Evolutionary conservation across 2,329 filamentous ascomycete genomes (phyloP), one percentile per base, ranked within the genome.

Genomic region (Botrytis paeoniae): DNA sequence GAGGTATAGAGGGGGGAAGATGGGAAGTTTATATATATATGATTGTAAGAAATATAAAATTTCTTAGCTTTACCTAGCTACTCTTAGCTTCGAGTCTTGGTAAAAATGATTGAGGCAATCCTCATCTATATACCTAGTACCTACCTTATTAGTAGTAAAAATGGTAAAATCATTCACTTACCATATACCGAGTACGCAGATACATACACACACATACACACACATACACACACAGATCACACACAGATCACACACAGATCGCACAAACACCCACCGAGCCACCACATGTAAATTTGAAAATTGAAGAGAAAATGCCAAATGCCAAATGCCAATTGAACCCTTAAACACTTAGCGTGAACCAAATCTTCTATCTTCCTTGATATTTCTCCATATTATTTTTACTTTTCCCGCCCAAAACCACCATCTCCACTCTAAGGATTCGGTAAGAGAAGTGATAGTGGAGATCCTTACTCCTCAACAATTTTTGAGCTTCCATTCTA

Each of bases 381-480:
- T 9, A 29, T 57, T 39, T 66, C 32, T n/a, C 64, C 64, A 65
- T 51, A 48, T 4, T 65, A 48, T 65, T 35, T 25, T 20, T 18
- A n/a, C 59, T 37, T n/a, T 65, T 65, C 8, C 32, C 32, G 16
- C 63, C 20, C 14, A 16, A 41, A n/a, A n/a, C 48, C 48, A 16
- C 7, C 48, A 12, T 54, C 48, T 9, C 43, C 63, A 66, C 43
- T 51, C 51, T 25, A 43, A 51, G 29, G 32, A 66, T 51, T 14
- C 20, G 18, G 37, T 39, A 20, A 54, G 37, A 35, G 45, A 39
- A 29, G 16, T 57, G 16, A 68, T 51, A 20, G 60, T 62, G 60
- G 60, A 20, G 25, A 54, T 39, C 35, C 37, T 29, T 41, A 39
- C 64, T 68, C 25, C 64, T 66, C 64, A 68, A 68, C 64, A 68